Conservation (phyloP, 176 grass and related monocot genomes). For the Eleusine coracana region DNA sequence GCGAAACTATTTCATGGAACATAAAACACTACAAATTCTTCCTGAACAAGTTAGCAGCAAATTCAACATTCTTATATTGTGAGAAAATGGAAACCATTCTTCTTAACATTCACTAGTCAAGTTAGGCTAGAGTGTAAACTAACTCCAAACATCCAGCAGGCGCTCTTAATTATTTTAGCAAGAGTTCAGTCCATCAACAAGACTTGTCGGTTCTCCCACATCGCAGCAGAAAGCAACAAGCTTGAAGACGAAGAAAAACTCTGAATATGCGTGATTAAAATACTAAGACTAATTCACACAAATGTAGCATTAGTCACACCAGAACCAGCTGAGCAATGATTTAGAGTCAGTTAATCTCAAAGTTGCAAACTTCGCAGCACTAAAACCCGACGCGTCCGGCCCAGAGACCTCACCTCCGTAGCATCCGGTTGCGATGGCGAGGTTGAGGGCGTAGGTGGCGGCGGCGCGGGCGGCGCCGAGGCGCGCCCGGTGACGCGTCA, state of each 20-base stretch:
- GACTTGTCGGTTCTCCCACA: neutral
- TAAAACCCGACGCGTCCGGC: neutral
- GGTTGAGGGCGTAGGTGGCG: constrained; percentile 64
- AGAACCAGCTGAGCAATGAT: neutral
- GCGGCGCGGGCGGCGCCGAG: constrained; percentile 48
- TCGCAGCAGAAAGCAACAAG: neutral
- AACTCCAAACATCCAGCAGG: neutral
- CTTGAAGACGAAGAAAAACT: neutral
- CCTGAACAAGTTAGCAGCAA: neutral
- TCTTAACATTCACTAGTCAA: constrained; percentile 2
- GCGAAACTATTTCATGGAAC: neutral
- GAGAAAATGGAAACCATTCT: neutral
- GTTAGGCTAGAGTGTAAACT: neutral
- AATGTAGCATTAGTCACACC: neutral
- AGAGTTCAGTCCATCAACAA: neutral
- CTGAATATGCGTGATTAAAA: neutral
- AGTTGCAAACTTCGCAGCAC: neutral
- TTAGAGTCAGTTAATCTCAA: neutral
- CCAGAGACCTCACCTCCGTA: constrained; percentile 67
- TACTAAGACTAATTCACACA: neutral
- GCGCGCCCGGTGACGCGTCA: constrained; percentile 61
- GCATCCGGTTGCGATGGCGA: constrained; percentile 65
- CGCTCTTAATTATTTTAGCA: neutral
- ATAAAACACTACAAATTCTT: neutral
- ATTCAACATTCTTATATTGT: neutral